Percentiles rank a stretch among this genome's conserved stretches.
Evolutionary conservation across 1,284 basidiomycete species (phyloP).

Genomic region (Boletus putidus): DNA sequence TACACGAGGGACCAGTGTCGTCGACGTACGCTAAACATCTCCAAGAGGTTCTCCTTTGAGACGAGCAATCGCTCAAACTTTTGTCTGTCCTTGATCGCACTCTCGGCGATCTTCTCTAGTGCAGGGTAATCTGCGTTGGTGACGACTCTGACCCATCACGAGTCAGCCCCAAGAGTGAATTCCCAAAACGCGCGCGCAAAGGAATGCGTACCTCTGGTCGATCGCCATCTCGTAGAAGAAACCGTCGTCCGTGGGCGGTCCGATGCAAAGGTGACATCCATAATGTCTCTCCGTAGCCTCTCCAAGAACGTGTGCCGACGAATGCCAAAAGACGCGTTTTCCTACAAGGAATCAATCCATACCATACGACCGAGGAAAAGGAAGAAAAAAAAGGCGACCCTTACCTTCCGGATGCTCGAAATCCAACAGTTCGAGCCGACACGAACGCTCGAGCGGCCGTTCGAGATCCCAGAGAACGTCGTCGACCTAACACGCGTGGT

Average conservation of each 20-base stretch:
- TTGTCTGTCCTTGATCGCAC: slow-evolving; percentile 95
- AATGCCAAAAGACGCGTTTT: slow-evolving; percentile 99
- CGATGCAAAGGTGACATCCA: slow-evolving; percentile 96
- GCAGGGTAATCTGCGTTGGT: slow-evolving; percentile 81
- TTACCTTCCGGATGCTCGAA: slow-evolving; percentile 93
- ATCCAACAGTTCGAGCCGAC: slow-evolving; percentile 85
- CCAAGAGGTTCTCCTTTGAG: slow-evolving; percentile 89
- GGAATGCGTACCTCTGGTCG: slow-evolving; percentile 55
- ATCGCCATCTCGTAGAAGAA: slow-evolving; percentile 99
- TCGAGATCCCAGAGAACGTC: slow-evolving; percentile 94
- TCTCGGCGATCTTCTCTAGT: slow-evolving; percentile 87
- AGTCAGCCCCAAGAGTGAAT: neutral
- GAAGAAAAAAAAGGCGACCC: neutral
- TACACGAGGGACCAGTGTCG: neutral
- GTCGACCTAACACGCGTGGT: slow-evolving; percentile 57
- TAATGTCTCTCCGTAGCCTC: slow-evolving; percentile 97
- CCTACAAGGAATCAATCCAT: slow-evolving; percentile 44
- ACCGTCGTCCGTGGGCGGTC: slow-evolving; percentile 96
- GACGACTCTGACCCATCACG: slow-evolving; percentile 57
- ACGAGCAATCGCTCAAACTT: slow-evolving; percentile 94
- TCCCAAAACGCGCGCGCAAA: neutral
- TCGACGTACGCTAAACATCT: slow-evolving; percentile 90
- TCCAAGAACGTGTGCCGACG: slow-evolving; percentile 98
- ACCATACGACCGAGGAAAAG: neutral
- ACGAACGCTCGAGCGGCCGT: slow-evolving; percentile 84